Base-by-base conservation (phyloP, 176 grass and related monocot genomes). In the Puya raimondii region DNA sequence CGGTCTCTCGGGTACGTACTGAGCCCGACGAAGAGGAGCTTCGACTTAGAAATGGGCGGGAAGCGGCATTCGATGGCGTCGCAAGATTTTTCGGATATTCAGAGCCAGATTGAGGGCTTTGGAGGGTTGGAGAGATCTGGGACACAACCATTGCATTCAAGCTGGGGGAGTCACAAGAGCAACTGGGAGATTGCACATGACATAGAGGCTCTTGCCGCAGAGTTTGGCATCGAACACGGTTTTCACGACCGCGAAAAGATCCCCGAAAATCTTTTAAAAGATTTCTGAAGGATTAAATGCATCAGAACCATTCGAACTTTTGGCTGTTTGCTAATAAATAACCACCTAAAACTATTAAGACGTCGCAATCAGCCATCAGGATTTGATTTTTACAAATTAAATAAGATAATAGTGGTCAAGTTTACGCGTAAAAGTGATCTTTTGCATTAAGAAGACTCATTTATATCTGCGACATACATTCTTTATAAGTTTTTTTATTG, bases 31-130 rank as follows among this genome's bases (percentile, higher is more conserved):
- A 97, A 92, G 68, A 83, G 81, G 7, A 85, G 84, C 73, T 92
- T 93, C 63, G 84, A 99, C 65, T 68, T 86, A 52, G 76, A 76
- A 42, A 64, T 77, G 70, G 69, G 64, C 56, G 66, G 76, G 50
- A 73, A 81, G 58, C 51, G 80, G 80, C 77, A 90, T 72, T 69
- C 78, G 67, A 78, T 84, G 14, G 84, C 73, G 3, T 76, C 80
- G 1, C 82, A 88, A 67, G 87, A 93, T 75, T 92, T 93, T 68
- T 84, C 86, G 51, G 94, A 90, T 33, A 88, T 86, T 51, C 65
- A 85, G 56, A 68, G 77, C 57, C 84, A 92, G 69, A 85, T 97
- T 17, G 84, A 77, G 42, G 80, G 77, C 67, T 72, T 82, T 47
- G 80, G 85, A 65, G 71, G 64, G 42, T 25, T 89, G 54, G 89